Percentiles rank a stretch among this genome's conserved stretches.
Conservation (phyloP, 73 alveolate genomes). For the Tetrahymena borealis region DNA sequence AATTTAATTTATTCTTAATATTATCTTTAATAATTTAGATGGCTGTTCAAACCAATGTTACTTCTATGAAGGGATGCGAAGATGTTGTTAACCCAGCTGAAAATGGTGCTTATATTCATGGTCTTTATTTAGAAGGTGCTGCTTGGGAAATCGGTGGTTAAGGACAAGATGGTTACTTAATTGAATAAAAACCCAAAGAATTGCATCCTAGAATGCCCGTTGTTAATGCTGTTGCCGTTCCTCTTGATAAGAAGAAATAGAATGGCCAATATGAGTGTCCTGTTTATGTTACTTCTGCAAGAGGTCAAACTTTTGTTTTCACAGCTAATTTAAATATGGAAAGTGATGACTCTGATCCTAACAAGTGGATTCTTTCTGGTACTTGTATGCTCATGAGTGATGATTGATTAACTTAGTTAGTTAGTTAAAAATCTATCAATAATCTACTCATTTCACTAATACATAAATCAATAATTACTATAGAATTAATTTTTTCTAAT, state of each 20-base stretch:
- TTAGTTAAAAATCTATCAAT: too few relatives aligned
- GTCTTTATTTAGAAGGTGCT: constrained; percentile 99
- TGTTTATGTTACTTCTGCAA: constrained; percentile 93
- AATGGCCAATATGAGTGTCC: constrained; percentile 96
- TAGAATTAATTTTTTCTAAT: too few relatives aligned
- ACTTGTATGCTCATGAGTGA: constrained; percentile 91
- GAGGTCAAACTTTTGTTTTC: constrained; percentile 98
- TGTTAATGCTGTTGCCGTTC: constrained; percentile 90
- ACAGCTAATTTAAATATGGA: constrained; percentile 97
- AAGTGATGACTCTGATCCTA: constrained; percentile 93
- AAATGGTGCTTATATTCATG: constrained; percentile 97
- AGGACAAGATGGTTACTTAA: constrained; percentile 96
- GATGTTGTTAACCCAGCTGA: constrained; percentile 95
- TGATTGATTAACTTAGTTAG: constrained; percentile 81
- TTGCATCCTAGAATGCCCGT: constrained; percentile 97
- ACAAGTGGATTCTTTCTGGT: constrained; percentile 97
- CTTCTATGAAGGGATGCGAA: constrained; percentile 77
- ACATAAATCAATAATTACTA: too few relatives aligned
- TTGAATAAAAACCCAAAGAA: constrained; percentile 90
- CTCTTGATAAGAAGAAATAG: constrained; percentile 78
- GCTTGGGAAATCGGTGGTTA: constrained; percentile 99
- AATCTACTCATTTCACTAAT: too few relatives aligned
- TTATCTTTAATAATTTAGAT: not conserved
- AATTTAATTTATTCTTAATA: not conserved
- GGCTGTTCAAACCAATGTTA: constrained; percentile 51